Conservation (phyloP, 106 monocot species). For the Dioscorea alata region DNA sequence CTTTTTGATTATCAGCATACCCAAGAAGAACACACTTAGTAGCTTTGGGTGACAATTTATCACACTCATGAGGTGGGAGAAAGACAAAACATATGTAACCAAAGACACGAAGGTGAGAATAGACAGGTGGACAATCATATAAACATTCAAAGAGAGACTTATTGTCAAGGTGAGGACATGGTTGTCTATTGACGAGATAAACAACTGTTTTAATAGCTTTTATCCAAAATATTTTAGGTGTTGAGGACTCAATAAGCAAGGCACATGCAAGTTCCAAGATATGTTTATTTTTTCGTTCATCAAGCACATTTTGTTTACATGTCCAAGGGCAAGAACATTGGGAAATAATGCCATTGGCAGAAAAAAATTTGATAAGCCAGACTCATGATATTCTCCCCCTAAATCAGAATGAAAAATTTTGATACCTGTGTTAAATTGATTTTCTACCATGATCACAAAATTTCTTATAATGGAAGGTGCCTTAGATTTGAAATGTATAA, state of each 20-base stretch:
- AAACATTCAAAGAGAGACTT: background rate
- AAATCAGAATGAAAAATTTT: constrained; percentile 6
- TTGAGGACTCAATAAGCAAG: background rate
- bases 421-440: constrained; percentile 3
- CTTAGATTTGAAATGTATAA: constrained; percentile 1
- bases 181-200: constrained; percentile 6
- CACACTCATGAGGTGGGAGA: background rate
- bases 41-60: constrained; percentile 1
- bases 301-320: constrained; percentile 18
- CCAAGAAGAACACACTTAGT: constrained; percentile 2
- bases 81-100: constrained; percentile 2
- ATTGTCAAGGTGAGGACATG: background rate
- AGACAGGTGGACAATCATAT: background rate
- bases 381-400: constrained; percentile 9
- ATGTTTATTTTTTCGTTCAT: constrained; percentile 11
- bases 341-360: background rate
- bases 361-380: background rate
- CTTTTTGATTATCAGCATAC: constrained; percentile 1
- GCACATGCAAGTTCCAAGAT: constrained; percentile 6
- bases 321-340: constrained; percentile 6
- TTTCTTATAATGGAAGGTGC: background rate
- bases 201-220: constrained; percentile 4
- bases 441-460: background rate
- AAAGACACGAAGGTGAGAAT: too few species aligned
- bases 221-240: constrained; percentile 6